These are phyloP conservation scores for Blastocladiella emersonii DNA, from an alignment of 371 early-diverging fungal species.

Conservation along the genomic window DNA sequence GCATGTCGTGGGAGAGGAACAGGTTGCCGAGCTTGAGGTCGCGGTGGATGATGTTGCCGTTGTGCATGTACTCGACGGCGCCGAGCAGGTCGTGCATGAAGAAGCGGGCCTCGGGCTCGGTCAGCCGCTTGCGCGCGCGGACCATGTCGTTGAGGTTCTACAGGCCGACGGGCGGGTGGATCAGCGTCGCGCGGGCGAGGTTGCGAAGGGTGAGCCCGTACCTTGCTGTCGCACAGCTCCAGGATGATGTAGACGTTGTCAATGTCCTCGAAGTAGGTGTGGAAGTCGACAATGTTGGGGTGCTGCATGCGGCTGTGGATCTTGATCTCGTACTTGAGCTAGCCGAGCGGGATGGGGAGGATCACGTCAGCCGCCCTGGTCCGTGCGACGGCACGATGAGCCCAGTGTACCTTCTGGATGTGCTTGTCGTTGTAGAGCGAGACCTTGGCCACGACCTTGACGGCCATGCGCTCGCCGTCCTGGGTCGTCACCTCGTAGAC, in stretches of 20 bases:
- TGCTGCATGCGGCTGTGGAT: slow-evolving; percentile 71
- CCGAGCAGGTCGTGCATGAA: slow-evolving; percentile 73
- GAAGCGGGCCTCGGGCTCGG: slow-evolving; percentile 79
- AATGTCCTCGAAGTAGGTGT: slow-evolving; percentile 74
- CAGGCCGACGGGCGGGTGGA: slow-evolving; percentile 1
- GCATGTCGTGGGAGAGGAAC: slow-evolving; percentile 67
- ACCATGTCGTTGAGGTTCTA: slow-evolving; percentile 75
- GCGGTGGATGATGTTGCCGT: slow-evolving; percentile 75
- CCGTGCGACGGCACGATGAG: neutral
- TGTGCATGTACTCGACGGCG: slow-evolving; percentile 78
- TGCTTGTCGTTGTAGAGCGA: slow-evolving; percentile 42
- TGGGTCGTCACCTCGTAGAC: slow-evolving; percentile 51
- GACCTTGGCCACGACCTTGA: slow-evolving; percentile 62
- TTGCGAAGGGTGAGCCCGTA: slow-evolving; percentile 9
- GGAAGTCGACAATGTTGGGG: slow-evolving; percentile 71
- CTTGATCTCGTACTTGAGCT: slow-evolving; percentile 73
- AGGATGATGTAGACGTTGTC: slow-evolving; percentile 83
- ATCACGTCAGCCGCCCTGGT: slow-evolving; percentile 2
- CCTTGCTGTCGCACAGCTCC: slow-evolving; percentile 86
- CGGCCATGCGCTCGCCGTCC: slow-evolving; percentile 40
- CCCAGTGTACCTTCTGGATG: slow-evolving; percentile 35
- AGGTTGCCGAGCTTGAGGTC: slow-evolving; percentile 97
- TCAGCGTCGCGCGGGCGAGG: neutral
- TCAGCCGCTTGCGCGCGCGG: slow-evolving; percentile 55
- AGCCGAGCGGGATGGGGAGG: slow-evolving; percentile 17